These are phyloP conservation scores for Knoxia roxburghii DNA, from an alignment of 257 asterid species.

Conservation along the genomic window DNA sequence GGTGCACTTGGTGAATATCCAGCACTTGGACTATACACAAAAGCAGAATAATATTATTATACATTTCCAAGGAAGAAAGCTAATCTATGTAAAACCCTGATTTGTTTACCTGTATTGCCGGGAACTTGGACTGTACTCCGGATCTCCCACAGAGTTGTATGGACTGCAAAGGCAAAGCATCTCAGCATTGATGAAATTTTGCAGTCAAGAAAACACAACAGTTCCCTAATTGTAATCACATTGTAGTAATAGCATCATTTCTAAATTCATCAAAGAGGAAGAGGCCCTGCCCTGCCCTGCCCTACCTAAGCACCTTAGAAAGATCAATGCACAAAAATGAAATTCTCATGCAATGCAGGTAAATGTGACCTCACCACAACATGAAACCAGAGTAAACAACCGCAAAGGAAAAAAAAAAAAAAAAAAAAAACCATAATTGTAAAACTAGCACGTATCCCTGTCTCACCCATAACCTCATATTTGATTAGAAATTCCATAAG, in stretches of 20 bases:
- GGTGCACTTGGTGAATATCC: conserved; percentile 98
- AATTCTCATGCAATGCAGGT: no score
- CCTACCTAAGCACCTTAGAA: not conserved
- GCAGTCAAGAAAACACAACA: conserved; percentile 5
- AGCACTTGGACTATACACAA: conserved; percentile 78
- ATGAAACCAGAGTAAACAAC: not conserved
- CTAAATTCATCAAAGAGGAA: not conserved
- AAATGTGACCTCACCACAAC: not conserved
- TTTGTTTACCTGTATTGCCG: conserved; percentile 72
- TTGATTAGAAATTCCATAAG: not conserved
- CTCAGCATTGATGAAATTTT: no score
- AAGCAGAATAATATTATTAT: not conserved
- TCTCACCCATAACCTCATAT: not conserved
- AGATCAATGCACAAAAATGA: no score
- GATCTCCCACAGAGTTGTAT: conserved; percentile 54
- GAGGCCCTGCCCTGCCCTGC: no score
- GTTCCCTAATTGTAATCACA: not conserved
- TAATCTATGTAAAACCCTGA: not conserved
- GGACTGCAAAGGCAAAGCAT: conserved; percentile 49
- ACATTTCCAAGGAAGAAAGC: not conserved
- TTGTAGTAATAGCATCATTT: not conserved
- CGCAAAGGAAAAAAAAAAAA: not conserved
- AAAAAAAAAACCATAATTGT: not conserved
- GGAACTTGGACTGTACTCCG: conserved; percentile 87
- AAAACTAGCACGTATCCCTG: no score